Evolutionary conservation across 2,329 filamentous ascomycete genomes (phyloP), one percentile per base, ranked within the genome.

Genomic region (Nothophoma quercina): DNA sequence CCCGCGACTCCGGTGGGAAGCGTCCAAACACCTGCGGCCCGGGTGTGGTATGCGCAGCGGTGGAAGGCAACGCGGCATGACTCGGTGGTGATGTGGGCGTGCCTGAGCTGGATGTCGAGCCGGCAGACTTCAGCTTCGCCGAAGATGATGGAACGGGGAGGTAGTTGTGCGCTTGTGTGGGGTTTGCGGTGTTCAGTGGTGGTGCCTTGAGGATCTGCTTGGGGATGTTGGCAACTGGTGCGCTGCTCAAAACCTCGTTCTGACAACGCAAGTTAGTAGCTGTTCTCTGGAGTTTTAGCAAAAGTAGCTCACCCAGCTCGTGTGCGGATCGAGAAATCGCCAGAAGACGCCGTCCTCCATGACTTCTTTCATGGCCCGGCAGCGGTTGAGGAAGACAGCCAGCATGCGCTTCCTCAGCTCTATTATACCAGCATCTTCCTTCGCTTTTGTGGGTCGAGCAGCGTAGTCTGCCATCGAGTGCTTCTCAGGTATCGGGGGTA

Each of bases 391-490:
- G 66, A 99, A 99, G 0, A 98, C 95, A 4, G 90, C 89, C 46
- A 99, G 76, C 95, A 99, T 99, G 66, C 95, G 90, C 79, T 98
- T 98, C 54, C 95, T 86, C 60, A 98, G 79, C 70, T 99, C 95
- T 59, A 99, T 99, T 36, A 98, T 99, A 55, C 93, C 90, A 51
- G 92, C 88, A 72, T 99, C 96, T 75, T 99, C 93, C 74, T 97
- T 99, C 15, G 96, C 96, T 68, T 93, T 97, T 29, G 95, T 99
- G 1, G 96, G 95, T 67, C 96, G 98, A 22, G 96, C 93, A 13
- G 95, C 95, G 71, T 99, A 99, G 74, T 99, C 95, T 56, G 93
- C 93, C 89, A 99, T 96, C 36, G 92, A 95, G 75, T 99, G 95
- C 76, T 99, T 99, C 78, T 99, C 96, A 18, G 95, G 95, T 67